Conservation (phyloP, 2,329 filamentous ascomycete genomes). For the Botrytis medusae region DNA sequence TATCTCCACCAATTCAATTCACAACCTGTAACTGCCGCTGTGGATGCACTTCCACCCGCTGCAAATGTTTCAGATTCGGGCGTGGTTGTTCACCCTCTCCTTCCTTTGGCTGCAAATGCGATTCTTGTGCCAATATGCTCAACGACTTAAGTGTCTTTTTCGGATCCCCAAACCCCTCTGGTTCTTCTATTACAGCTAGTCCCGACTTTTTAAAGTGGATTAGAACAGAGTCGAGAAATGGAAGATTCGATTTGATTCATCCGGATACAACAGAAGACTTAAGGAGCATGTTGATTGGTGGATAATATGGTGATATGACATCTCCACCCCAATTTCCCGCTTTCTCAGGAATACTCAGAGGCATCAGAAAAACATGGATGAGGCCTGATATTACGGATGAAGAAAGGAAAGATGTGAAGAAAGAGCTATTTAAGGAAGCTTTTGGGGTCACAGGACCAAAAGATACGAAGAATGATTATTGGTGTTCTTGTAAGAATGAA, state of each 20-base stretch:
- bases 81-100: not conserved
- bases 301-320: not conserved
- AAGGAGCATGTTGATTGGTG: constrained; percentile 11
- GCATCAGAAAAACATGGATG: not conserved
- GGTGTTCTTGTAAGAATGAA: constrained; percentile 8
- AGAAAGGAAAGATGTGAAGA: not conserved
- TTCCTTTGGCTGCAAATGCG: constrained; percentile 3
- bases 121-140: constrained; percentile 16
- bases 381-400: not conserved
- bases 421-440: constrained; percentile 2
- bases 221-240: constrained; percentile 2
- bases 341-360: not conserved
- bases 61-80: constrained; percentile 10
- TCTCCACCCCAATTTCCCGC: not conserved
- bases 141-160: constrained; percentile 10
- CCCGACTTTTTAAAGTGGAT: constrained; percentile 18
- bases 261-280: constrained; percentile 1
- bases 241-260: constrained; percentile 9
- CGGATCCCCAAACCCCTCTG: not conserved
- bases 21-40: constrained; percentile 12
- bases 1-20: not conserved
- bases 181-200: not conserved
- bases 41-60: not conserved
- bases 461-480: not conserved
- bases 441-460: not conserved